A percentile compares a stretch with the other conserved stretches of the same genome.
Evolutionary conservation across 805 yeast species (phyloP).

Genomic region (Lipomyces yamadae): DNA sequence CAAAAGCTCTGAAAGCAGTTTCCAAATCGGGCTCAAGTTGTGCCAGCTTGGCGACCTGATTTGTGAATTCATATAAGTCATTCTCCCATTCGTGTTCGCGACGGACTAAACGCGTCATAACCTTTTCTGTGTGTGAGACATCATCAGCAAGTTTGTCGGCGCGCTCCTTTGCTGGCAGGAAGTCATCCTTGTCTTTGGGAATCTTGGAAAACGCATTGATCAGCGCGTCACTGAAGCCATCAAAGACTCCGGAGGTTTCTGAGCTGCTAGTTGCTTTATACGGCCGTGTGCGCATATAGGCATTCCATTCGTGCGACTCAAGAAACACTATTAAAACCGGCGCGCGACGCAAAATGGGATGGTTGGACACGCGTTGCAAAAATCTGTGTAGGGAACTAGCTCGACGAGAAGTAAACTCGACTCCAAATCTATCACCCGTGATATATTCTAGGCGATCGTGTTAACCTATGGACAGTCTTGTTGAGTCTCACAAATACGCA

Average conservation of each 20-base stretch:
- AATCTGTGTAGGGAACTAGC: constrained; percentile 81
- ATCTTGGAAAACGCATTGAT: constrained; percentile 92
- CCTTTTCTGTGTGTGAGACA: constrained; percentile 73
- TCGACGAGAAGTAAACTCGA: constrained; percentile 81
- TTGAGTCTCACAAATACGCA: constrained; percentile 7
- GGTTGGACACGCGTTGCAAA: constrained; percentile 70
- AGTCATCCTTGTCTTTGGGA: constrained; percentile 67
- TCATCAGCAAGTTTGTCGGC: constrained; percentile 86
- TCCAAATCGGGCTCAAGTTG: constrained; percentile 55
- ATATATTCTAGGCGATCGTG: constrained; percentile 61
- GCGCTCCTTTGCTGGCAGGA: constrained; percentile 79
- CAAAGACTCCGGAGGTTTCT: constrained; percentile 56
- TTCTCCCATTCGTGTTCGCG: constrained; percentile 72
- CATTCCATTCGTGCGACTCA: constrained; percentile 74
- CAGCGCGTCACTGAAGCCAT: constrained; percentile 84
- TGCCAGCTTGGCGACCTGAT: constrained; percentile 71
- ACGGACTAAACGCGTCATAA: constrained; percentile 72
- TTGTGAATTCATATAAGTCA: constrained; percentile 73
- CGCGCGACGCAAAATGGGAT: constrained; percentile 72
- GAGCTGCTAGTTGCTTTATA: constrained; percentile 47
- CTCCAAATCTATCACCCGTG: constrained; percentile 89
- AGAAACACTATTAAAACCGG: constrained; percentile 72
- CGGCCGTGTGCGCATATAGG: constrained; percentile 57
- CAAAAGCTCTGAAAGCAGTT: constrained; percentile 51
- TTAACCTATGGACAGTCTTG: background rate